A percentile compares a stretch with the other conserved stretches of the same genome.
These are phyloP conservation scores for Suillus luteus DNA, from an alignment of 768 basidiomycete species.

Conservation along the genomic window DNA sequence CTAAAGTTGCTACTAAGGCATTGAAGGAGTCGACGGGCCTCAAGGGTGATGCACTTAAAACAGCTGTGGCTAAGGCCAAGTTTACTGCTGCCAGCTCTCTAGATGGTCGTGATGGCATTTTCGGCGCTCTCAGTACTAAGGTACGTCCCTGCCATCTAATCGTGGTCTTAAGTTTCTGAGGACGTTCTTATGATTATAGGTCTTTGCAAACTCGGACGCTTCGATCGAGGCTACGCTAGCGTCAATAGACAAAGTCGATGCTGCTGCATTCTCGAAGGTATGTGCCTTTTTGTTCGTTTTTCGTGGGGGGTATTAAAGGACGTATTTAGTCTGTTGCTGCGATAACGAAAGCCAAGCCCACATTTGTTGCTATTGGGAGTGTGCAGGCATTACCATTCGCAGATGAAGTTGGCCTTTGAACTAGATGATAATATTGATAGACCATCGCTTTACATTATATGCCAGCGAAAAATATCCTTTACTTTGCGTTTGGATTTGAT, in stretches of 20 bases:
- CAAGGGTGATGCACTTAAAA: constrained; percentile 70
- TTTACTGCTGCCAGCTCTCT: constrained; percentile 71
- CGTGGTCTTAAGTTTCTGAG: background rate
- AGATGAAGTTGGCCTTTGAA: constrained; percentile 80
- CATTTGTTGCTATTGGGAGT: constrained; percentile 86
- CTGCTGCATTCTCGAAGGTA: constrained; percentile 72
- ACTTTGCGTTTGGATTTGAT: constrained; percentile 2
- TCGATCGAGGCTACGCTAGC: constrained; percentile 65
- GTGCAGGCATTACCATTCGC: constrained; percentile 73
- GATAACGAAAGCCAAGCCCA: constrained; percentile 77
- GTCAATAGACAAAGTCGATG: constrained; percentile 69
- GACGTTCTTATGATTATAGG: constrained; percentile 36
- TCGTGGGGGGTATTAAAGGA: background rate
- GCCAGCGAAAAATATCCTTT: constrained; percentile 5
- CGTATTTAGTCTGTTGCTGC: constrained; percentile 57
- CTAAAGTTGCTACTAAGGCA: constrained; percentile 65
- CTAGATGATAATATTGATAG: constrained; percentile 7
- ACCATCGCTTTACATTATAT: constrained; percentile 5
- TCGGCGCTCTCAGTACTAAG: constrained; percentile 62
- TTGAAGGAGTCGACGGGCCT: constrained; percentile 54
- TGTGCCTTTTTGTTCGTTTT: constrained; percentile 16
- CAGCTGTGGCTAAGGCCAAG: constrained; percentile 86
- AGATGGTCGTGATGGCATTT: constrained; percentile 71
- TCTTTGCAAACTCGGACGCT: constrained; percentile 57
- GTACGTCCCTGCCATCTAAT: constrained; percentile 39